Evolutionary conservation across 2,329 filamentous ascomycete genomes (phyloP), one percentile per base, ranked within the genome.

Genomic region (Verticillium nubilum): DNA sequence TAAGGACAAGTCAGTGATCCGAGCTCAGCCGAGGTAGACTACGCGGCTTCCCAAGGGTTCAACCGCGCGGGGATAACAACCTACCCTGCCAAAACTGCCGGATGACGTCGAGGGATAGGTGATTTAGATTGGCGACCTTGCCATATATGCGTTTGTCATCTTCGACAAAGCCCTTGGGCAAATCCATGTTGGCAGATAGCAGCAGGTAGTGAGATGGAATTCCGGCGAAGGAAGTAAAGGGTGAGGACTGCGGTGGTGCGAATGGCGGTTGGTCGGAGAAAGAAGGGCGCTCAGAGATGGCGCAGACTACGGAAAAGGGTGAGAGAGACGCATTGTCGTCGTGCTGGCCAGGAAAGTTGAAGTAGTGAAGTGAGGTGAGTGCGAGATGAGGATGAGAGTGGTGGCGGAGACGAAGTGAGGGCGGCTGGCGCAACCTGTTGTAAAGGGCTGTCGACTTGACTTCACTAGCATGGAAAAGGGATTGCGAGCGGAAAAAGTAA

Each of bases 121-220:
- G 58, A 31, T 54, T 61, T 31, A 63, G 61, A 12, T 56, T 54
- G 12, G 62, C 62, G 15, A 64, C 57, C 47, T 61, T 57, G 19
- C 58, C 61, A 25, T 64, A 64, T 47, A 64, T 61, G 35, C 61
- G 62, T 56, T 59, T 63, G 56, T 64, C 61, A 54, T 64, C 62
- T 23, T 61, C 62, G 58, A 64, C 62, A 19, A 64, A 53, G 58
- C 62, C 62, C 52, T 64, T 64, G 54, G 62, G 62, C 31, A 64
- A 56, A 60, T 64, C 62, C 62, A 64, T 64, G 35, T 35, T 35
- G 55, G 19, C 37, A 28, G 26, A 12, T 23, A 23, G 37, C 7
- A 23, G 23, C 37, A 23, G 19, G 10, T 47, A 9, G 19, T 23
- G 42, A 23, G 17, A 23, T 19, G 19, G 28, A 23, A 29, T 17